Evolutionary conservation across 2,329 filamentous ascomycete species (phyloP).

Genomic region (Fusarium sp.): DNA sequence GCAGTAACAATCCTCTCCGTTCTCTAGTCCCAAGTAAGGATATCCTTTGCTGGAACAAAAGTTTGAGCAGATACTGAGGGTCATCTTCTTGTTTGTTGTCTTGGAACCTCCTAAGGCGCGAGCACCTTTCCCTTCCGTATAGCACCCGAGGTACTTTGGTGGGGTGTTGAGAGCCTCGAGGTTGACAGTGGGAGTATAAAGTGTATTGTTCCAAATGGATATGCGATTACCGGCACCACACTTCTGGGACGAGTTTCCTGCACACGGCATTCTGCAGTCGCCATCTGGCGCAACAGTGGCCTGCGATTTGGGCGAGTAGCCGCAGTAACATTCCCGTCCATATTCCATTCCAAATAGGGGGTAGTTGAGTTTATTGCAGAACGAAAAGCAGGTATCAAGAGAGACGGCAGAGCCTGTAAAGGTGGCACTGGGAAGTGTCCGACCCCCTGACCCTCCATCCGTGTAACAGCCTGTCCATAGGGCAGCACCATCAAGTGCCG

Average conservation of each 20-base stretch:
- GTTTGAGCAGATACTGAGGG: slow-evolving; percentile 19
- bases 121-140: slow-evolving; percentile 24
- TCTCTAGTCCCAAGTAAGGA: slow-evolving; percentile 30
- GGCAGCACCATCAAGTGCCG: slow-evolving; percentile 26
- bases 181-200: slow-evolving; percentile 5
- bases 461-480: slow-evolving; percentile 36
- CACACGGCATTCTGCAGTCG: slow-evolving; percentile 35
- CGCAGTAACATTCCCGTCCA: slow-evolving; percentile 37
- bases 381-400: slow-evolving; percentile 32
- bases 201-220: slow-evolving; percentile 38
- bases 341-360: slow-evolving; percentile 41
- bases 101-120: slow-evolving; percentile 20
- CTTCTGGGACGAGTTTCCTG: slow-evolving; percentile 25
- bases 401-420: slow-evolving; percentile 35
- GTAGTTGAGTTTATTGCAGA: slow-evolving; percentile 37
- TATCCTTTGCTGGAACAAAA: slow-evolving; percentile 30
- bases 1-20: slow-evolving; percentile 36
- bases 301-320: slow-evolving; percentile 26
- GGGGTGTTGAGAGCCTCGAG: not conserved
- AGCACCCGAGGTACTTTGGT: slow-evolving; percentile 28
- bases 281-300: slow-evolving; percentile 28
- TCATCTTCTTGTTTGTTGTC: slow-evolving; percentile 26
- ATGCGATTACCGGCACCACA: slow-evolving; percentile 35
- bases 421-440: slow-evolving; percentile 27
- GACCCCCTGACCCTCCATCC: slow-evolving; percentile 35